A percentile compares a stretch with the other conserved stretches of the same genome.
phyloP scores from a whole-genome alignment of 805 yeast genomes.

The Blastobotrys terrestris region DNA sequence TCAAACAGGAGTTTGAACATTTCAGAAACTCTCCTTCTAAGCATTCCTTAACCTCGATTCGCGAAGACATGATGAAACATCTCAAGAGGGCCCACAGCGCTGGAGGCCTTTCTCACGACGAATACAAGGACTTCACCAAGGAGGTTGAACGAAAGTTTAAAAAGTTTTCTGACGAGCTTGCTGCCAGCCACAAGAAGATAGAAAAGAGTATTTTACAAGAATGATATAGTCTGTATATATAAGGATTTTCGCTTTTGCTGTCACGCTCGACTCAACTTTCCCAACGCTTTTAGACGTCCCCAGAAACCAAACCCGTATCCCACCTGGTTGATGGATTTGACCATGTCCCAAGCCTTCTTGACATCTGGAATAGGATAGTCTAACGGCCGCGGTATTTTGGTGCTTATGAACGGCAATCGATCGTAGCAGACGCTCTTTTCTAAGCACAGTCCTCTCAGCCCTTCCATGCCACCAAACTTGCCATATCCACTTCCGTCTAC shows the following conservation, averaged over 20 bases:
- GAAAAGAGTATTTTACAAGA: slow-evolving; percentile 32
- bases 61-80: slow-evolving; percentile 53
- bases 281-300: slow-evolving; percentile 35
- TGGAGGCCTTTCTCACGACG: slow-evolving; percentile 42
- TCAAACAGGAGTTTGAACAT: slow-evolving; percentile 62
- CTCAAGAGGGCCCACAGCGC: slow-evolving; percentile 47
- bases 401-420: slow-evolving; percentile 59
- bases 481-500: slow-evolving; percentile 91
- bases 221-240: neutral
- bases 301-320: slow-evolving; percentile 67
- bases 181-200: slow-evolving; percentile 48
- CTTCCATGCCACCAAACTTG: slow-evolving; percentile 97
- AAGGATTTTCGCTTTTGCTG: neutral
- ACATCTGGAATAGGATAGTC: slow-evolving; percentile 87
- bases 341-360: slow-evolving; percentile 83
- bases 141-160: slow-evolving; percentile 70
- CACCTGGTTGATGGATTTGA: slow-evolving; percentile 70
- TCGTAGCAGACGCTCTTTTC: slow-evolving; percentile 87
- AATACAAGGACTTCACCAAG: slow-evolving; percentile 40
- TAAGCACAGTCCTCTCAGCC: slow-evolving; percentile 80
- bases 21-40: slow-evolving; percentile 47
- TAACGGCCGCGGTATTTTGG: slow-evolving; percentile 82
- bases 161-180: slow-evolving; percentile 51
- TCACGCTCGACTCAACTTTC: slow-evolving; percentile 3
- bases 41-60: slow-evolving; percentile 48